Percentiles rank a stretch among this genome's conserved stretches.
phyloP scores from a whole-genome alignment of 2,329 filamentous ascomycete genomes.

The Zymoseptoria crescenta region DNA sequence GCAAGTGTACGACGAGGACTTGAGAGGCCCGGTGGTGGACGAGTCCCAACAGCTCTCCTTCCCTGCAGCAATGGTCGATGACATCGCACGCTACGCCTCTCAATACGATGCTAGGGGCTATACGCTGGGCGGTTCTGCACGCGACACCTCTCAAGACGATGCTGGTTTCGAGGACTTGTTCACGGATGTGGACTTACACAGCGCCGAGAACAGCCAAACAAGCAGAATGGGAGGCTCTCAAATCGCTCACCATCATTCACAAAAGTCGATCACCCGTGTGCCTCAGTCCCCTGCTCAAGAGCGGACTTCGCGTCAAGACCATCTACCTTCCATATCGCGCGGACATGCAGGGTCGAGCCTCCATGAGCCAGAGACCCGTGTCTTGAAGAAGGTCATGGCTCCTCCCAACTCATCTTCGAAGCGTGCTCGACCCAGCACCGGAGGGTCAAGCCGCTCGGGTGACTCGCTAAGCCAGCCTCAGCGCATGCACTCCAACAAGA shows the following conservation, averaged over 20 bases:
- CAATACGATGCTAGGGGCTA: neutral
- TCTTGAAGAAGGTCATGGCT: constrained; percentile 17
- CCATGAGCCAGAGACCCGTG: neutral
- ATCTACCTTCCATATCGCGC: neutral
- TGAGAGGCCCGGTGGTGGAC: neutral
- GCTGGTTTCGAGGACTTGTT: neutral
- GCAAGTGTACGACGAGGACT: neutral
- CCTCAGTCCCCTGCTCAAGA: neutral
- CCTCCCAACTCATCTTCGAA: constrained; percentile 24
- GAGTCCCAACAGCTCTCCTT: constrained; percentile 1
- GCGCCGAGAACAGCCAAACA: neutral
- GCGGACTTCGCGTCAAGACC: neutral
- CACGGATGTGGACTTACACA: neutral
- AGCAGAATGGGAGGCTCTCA: neutral
- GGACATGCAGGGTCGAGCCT: neutral
- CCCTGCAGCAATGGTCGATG: neutral
- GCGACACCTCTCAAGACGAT: neutral
- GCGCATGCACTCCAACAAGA: neutral
- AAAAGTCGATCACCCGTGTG: neutral
- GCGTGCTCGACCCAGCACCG: constrained; percentile 6
- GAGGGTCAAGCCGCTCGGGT: neutral
- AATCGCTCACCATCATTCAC: neutral
- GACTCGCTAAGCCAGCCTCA: neutral
- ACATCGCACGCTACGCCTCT: neutral
- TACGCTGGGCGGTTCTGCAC: neutral